phyloP scores from a whole-genome alignment of 345 rosid genomes.

The Salix purpurea region DNA sequence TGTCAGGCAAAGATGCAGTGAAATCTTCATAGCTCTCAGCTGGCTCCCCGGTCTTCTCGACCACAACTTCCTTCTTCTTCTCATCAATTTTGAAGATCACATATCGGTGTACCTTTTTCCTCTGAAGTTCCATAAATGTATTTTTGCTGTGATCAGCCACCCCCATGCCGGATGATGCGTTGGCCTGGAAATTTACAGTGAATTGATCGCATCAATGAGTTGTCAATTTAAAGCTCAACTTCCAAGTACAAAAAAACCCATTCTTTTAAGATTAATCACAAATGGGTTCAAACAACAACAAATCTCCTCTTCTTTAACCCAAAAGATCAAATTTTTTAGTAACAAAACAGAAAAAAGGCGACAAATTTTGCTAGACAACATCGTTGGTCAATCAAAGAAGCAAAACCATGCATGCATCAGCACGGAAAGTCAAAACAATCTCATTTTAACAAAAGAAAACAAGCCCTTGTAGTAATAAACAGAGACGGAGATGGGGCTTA shows the following conservation, averaged over 20 bases:
- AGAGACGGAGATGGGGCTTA: constrained; percentile 8
- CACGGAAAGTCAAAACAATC: neutral
- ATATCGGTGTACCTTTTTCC: constrained; percentile 65
- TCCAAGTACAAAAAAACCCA: neutral
- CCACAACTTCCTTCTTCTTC: constrained; percentile 51
- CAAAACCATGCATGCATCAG: neutral
- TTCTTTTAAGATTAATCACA: neutral
- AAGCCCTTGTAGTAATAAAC: neutral
- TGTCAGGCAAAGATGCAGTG: constrained; percentile 63
- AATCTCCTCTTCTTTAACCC: neutral
- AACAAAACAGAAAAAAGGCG: neutral
- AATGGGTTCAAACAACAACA: neutral
- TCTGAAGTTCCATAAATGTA: constrained; percentile 58
- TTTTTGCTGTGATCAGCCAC: constrained; percentile 60
- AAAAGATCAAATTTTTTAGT: neutral
- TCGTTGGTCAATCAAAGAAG: neutral
- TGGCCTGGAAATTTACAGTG: constrained; percentile 40
- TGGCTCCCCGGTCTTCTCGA: constrained; percentile 64
- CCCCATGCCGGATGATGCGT: constrained; percentile 79
- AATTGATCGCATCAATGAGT: neutral
- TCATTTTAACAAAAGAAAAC: neutral
- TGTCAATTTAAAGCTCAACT: neutral
- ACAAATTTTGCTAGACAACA: neutral
- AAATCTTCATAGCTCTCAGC: constrained; percentile 65
- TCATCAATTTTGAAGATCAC: constrained; percentile 66